Percentiles rank a stretch among this genome's conserved stretches.
Conservation (phyloP, 805 yeast genomes). For the Candida broadrunensis region DNA sequence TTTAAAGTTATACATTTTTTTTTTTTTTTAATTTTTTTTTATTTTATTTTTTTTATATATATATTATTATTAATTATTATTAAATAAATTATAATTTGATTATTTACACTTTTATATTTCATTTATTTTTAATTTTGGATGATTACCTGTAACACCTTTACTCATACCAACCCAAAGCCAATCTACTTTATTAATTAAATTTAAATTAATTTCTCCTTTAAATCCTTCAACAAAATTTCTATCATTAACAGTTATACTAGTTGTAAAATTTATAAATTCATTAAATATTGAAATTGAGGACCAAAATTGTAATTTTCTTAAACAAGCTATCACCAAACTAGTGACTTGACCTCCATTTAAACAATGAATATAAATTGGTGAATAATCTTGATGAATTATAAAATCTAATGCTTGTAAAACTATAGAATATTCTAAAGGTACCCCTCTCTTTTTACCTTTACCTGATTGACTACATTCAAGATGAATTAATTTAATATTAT, state of each 20-base stretch:
- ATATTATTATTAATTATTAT: too few relatives aligned
- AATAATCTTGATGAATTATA: conserved; percentile 53
- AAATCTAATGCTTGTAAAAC: conserved; percentile 60
- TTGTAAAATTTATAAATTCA: conserved; percentile 76
- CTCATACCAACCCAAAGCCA: conserved; percentile 72
- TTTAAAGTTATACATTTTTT: too few relatives aligned
- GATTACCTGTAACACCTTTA: conserved; percentile 52
- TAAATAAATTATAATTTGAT: too few relatives aligned
- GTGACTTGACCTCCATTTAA: conserved; percentile 87
- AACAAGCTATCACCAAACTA: conserved; percentile 79
- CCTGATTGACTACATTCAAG: conserved; percentile 65
- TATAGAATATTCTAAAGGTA: conserved; percentile 69
- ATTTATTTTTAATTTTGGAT: conserved; percentile 45
- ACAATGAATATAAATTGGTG: conserved; percentile 84
- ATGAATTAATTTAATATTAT: conserved; percentile 65
- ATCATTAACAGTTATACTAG: conserved; percentile 78
- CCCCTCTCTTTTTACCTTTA: conserved; percentile 78
- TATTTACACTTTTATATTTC: conserved; percentile 3
- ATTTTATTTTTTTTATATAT: too few relatives aligned
- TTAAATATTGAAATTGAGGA: conserved; percentile 81
- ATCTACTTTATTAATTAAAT: conserved; percentile 41
- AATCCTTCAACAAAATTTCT: conserved; percentile 80
- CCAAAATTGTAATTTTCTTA: conserved; percentile 84
- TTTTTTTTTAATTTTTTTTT: too few relatives aligned
- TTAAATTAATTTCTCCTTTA: conserved; percentile 57